A percentile compares a stretch with the other conserved stretches of the same genome.
These are phyloP conservation scores for Zygosaccharomyces gambellarensis DNA, from an alignment of 805 yeast genomes.

Conservation along the genomic window DNA sequence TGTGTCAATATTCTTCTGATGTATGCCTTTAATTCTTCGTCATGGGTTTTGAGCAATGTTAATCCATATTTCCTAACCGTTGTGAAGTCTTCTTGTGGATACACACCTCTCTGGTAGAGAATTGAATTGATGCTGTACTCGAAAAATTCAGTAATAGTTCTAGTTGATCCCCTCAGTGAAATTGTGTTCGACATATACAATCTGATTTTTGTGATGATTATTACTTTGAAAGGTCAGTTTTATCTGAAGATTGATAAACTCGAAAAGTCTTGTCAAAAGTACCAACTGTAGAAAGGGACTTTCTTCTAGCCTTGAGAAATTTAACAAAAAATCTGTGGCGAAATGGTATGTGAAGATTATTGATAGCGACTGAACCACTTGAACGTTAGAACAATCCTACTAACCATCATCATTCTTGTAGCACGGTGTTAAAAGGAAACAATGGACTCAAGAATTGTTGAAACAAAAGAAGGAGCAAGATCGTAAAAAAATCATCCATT, in stretches of 20 bases:
- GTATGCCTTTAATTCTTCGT: slow-evolving; percentile 70
- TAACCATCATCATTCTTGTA: slow-evolving; percentile 25
- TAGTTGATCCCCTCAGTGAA: slow-evolving; percentile 71
- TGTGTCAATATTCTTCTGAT: slow-evolving; percentile 64
- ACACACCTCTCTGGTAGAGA: slow-evolving; percentile 83
- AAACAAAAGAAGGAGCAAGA: slow-evolving; percentile 53
- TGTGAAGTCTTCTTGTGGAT: slow-evolving; percentile 80
- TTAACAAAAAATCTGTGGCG: slow-evolving; percentile 1
- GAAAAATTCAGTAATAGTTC: slow-evolving; percentile 76
- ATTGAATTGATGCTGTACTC: slow-evolving; percentile 76
- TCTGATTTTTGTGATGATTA: background rate
- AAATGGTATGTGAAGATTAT: slow-evolving; percentile 8
- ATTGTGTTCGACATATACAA: slow-evolving; percentile 24
- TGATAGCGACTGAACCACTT: background rate
- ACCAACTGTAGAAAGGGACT: background rate
- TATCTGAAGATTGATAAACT: background rate
- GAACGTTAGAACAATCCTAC: background rate
- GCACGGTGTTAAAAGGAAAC: slow-evolving; percentile 71
- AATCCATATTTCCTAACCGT: slow-evolving; percentile 76
- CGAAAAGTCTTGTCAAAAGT: background rate
- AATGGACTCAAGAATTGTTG: slow-evolving; percentile 51
- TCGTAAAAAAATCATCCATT: slow-evolving; percentile 52
- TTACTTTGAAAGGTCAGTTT: background rate
- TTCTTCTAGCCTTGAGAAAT: background rate
- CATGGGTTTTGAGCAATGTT: slow-evolving; percentile 63